Conservation (phyloP, 1,139 yeast species). For the Candida smagusa region DNA sequence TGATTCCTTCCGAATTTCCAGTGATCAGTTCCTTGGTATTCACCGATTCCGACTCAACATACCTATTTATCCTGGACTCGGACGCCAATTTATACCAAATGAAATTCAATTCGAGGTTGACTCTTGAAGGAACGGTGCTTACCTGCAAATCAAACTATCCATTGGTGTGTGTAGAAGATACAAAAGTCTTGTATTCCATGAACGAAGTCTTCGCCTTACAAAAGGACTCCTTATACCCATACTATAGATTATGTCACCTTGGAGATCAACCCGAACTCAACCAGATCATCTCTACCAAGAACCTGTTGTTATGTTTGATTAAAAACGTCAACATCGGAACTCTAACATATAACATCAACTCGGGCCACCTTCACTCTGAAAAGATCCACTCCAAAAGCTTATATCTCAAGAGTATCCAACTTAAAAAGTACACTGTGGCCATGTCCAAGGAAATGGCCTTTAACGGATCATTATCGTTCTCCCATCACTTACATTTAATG, state of each 20-base stretch:
- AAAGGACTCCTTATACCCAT: constrained; percentile 5
- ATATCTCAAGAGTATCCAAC: neutral
- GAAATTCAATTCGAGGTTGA: constrained; percentile 1
- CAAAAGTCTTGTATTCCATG: constrained; percentile 1
- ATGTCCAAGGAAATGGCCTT: neutral
- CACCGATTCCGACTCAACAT: neutral
- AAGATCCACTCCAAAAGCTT: neutral
- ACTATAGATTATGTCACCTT: constrained; percentile 5
- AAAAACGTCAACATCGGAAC: too few relatives aligned
- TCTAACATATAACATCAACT: too few relatives aligned
- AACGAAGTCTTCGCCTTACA: constrained; percentile 3
- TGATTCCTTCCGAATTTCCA: constrained; percentile 1
- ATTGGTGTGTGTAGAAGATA: neutral
- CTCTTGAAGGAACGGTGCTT: constrained; percentile 3
- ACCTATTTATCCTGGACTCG: constrained; percentile 5
- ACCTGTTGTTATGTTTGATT: too few relatives aligned
- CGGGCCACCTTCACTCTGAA: neutral
- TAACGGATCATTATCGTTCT: neutral
- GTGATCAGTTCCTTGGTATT: constrained; percentile 4
- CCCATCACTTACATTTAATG: neutral
- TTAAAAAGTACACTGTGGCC: neutral
- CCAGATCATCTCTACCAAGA: too few relatives aligned
- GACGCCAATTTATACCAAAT: constrained; percentile 5
- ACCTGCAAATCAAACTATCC: constrained; percentile 2
- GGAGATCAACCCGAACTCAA: neutral